Base-by-base conservation (phyloP, 2,329 filamentous ascomycete genomes). In the Trichophyton schoenleinii region DNA sequence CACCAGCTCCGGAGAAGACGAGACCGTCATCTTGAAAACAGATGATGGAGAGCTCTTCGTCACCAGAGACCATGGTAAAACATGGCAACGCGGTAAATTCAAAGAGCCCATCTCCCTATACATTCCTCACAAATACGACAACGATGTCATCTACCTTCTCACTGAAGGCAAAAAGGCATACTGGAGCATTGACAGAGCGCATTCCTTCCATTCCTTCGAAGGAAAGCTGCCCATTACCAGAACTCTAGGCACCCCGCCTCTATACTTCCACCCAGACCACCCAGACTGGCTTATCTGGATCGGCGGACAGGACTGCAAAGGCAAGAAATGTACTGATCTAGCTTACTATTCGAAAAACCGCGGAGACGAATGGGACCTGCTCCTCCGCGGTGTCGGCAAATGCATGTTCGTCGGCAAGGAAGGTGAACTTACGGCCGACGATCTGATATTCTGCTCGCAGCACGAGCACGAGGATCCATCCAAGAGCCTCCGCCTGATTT, bases 251-350 rank as follows among this genome's bases (percentile, higher is more conserved):
- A 67, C 78, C 3, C 80, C 83, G 18, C 80, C 91, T 48, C 73
- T 89, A 67, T 79, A 80, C 41, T 99, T 99, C 76, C 94, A 99
- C 68, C 88, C 91, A 0, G 84, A 87, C 66, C 83, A 87, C 68
- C 87, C 87, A 70, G 88, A 96, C 68, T 96, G 91, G 90, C 79
- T 97, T 49, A 88, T 99, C 64, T 97, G 91, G 91, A 84, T 87
- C 57, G 92, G 91, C 44, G 77, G 77, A 8, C 82, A 87, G 64
- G 95, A 89, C 70, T 82, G 85, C 49, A 73, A 72, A 36, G 71
- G 76, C 2, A 78, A 78, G 9, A 75, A 73, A 15, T 75, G 82
- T 38, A 96, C 88, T 67, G 79, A 79, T 0, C 83, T 88, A 64
- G 89, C 91, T 1, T 90, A 88, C 52, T 79, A 89, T 62, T 90